Evolutionary conservation across 2,329 filamentous ascomycete genomes (phyloP).

Genomic region (Lasiodiplodia sp.): DNA sequence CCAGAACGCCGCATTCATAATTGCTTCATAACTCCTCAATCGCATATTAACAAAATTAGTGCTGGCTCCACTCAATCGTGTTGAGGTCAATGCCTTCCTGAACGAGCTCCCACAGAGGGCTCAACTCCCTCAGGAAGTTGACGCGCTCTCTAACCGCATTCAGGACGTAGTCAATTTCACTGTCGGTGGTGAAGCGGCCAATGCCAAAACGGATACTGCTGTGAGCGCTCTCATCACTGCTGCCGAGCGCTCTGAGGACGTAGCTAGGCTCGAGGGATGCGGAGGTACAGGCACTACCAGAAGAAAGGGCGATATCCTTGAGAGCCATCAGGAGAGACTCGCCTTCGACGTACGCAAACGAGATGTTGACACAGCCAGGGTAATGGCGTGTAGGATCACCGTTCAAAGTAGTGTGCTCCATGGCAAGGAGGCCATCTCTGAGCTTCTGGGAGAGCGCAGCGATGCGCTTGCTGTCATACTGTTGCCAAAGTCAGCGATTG

Average conservation of each 20-base stretch:
- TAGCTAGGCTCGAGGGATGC: constrained; percentile 97
- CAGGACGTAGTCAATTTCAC: constrained; percentile 95
- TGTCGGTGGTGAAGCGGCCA: constrained; percentile 93
- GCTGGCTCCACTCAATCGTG: constrained; percentile 98
- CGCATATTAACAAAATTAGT: constrained; percentile 63
- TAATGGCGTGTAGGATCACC: constrained; percentile 86
- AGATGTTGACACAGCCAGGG: constrained; percentile 96
- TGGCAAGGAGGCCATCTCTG: constrained; percentile 78
- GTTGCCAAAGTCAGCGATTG: constrained; percentile 32
- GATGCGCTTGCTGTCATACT: constrained; percentile 94
- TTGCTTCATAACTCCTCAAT: constrained; percentile 20
- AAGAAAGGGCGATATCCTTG: constrained; percentile 97
- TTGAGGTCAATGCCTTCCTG: constrained; percentile 95
- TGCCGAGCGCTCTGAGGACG: constrained; percentile 90
- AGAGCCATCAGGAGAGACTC: constrained; percentile 98
- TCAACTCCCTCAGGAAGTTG: constrained; percentile 90
- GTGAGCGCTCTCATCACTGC: constrained; percentile 96
- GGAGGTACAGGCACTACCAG: constrained; percentile 95
- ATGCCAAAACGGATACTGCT: constrained; percentile 98
- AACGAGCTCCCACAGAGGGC: constrained; percentile 95
- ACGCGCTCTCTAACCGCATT: constrained; percentile 93
- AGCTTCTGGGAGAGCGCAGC: constrained; percentile 83
- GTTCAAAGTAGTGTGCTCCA: constrained; percentile 94
- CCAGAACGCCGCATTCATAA: constrained; percentile 23
- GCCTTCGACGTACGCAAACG: constrained; percentile 97